Percentiles rank a stretch among this genome's conserved stretches.
Evolutionary conservation across 345 rosid species (phyloP).

Genomic region (Brassica juncea): DNA sequence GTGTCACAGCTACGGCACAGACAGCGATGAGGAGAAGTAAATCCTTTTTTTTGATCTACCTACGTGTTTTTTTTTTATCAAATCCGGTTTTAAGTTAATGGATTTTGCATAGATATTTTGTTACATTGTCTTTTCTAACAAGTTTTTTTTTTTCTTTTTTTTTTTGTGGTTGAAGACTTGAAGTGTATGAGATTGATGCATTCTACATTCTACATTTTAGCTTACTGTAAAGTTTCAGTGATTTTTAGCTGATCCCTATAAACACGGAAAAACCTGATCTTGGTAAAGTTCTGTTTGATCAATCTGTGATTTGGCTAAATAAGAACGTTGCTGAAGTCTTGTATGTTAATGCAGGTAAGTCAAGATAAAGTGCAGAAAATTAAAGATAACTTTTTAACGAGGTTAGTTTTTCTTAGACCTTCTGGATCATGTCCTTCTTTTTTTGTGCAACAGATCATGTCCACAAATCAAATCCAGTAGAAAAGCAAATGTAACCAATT

Average conservation of each 20-base stretch:
- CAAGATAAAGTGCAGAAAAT: background rate
- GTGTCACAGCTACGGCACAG: constrained; percentile 46
- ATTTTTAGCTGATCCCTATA: background rate
- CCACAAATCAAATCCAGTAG: background rate
- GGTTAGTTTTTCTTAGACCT: background rate
- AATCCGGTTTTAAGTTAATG: background rate
- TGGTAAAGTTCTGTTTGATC: background rate
- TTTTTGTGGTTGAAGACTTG: background rate
- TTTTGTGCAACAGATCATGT: background rate
- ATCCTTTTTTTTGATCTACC: background rate
- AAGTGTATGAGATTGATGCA: background rate
- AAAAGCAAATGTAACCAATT: background rate
- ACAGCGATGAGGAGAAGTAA: constrained; percentile 44
- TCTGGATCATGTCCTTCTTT: background rate
- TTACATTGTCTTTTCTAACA: background rate
- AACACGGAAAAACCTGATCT: background rate
- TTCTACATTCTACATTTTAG: background rate
- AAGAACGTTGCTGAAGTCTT: background rate
- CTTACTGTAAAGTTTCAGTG: background rate
- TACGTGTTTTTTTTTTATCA: background rate
- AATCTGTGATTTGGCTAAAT: no score
- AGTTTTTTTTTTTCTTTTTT: background rate
- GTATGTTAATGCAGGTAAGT: background rate
- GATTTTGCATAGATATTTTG: background rate
- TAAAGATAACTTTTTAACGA: background rate